phyloP scores from a whole-genome alignment of 208 protist species.

The Leishmania gerbilli region DNA sequence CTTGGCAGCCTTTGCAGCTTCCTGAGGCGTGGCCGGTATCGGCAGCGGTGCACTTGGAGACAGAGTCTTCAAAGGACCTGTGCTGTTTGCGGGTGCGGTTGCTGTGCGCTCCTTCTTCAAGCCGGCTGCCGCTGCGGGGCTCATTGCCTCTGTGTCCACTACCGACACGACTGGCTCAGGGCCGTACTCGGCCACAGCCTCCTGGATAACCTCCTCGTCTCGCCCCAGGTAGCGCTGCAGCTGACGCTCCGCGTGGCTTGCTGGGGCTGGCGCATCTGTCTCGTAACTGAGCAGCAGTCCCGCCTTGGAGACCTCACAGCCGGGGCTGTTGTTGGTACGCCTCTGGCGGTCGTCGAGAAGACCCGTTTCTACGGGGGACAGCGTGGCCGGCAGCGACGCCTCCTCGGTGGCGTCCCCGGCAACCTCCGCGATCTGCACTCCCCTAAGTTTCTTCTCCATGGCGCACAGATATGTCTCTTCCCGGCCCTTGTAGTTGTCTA shows the following conservation, averaged over 20 bases:
- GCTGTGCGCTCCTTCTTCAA: not conserved
- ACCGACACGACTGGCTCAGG: not conserved
- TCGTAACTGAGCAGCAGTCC: slow-evolving; percentile 42
- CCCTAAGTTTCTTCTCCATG: slow-evolving; percentile 30
- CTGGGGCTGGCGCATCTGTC: slow-evolving; percentile 30
- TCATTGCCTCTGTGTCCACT: not conserved
- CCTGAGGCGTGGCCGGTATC: not conserved
- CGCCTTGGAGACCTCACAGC: slow-evolving; percentile 17
- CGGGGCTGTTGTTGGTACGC: not conserved
- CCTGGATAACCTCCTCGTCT: slow-evolving; percentile 55
- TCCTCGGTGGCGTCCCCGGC: not conserved
- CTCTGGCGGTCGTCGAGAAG: not conserved
- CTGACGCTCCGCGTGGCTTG: slow-evolving; percentile 30
- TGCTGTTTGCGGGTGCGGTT: not conserved
- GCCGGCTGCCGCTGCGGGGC: no score
- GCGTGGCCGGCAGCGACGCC: not conserved
- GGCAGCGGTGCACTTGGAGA: not conserved
- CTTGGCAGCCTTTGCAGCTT: not conserved
- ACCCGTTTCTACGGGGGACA: not conserved
- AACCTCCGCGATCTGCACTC: not conserved
- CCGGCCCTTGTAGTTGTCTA: slow-evolving; percentile 36
- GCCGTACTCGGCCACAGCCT: slow-evolving; percentile 29
- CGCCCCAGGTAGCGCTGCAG: slow-evolving; percentile 51
- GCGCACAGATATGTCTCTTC: slow-evolving; percentile 34
- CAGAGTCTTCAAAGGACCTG: not conserved